These are phyloP conservation scores for Russula brevipes DNA, from an alignment of 768 basidiomycete genomes.

Conservation along the genomic window DNA sequence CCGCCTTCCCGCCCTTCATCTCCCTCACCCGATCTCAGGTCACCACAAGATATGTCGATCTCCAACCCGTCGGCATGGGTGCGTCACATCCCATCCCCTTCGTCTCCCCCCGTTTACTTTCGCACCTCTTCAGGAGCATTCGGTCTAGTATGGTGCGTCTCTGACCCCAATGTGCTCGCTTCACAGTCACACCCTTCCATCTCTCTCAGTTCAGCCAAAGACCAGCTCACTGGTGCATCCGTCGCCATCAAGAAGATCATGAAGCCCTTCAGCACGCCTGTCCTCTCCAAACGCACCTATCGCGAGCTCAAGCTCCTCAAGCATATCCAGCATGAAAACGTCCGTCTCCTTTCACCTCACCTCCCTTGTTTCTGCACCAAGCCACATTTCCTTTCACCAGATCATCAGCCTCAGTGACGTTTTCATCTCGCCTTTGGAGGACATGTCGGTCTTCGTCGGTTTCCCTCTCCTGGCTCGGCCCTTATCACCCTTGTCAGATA, in stretches of 20 bases:
- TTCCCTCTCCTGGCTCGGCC: conserved; percentile 2
- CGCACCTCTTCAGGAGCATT: conserved; percentile 65
- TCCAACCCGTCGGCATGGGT: conserved; percentile 99
- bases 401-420: conserved; percentile 99
- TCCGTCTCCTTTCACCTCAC: conserved; percentile 35
- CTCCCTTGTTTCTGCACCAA: conserved; percentile 4
- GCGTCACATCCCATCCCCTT: conserved; percentile 31
- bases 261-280: conserved; percentile 99
- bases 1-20: background rate
- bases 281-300: conserved; percentile 96
- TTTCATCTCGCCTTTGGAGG: conserved; percentile 99
- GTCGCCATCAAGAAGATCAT: conserved; percentile 99
- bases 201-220: conserved; percentile 73
- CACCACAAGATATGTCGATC: conserved; percentile 97
- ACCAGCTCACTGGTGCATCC: conserved; percentile 87
- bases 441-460: conserved; percentile 52
- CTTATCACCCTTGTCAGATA: conserved; percentile 51
- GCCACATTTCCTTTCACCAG: conserved; percentile 37
- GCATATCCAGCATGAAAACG: conserved; percentile 98
- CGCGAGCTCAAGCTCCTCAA: conserved; percentile 97
- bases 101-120: background rate
- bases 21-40: conserved; percentile 49
- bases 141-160: conserved; percentile 85
- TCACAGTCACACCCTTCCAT: background rate
- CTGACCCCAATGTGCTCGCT: background rate